Evolutionary conservation across 2,329 filamentous ascomycete genomes (phyloP).

Genomic region (Exophiala aquamarina): DNA sequence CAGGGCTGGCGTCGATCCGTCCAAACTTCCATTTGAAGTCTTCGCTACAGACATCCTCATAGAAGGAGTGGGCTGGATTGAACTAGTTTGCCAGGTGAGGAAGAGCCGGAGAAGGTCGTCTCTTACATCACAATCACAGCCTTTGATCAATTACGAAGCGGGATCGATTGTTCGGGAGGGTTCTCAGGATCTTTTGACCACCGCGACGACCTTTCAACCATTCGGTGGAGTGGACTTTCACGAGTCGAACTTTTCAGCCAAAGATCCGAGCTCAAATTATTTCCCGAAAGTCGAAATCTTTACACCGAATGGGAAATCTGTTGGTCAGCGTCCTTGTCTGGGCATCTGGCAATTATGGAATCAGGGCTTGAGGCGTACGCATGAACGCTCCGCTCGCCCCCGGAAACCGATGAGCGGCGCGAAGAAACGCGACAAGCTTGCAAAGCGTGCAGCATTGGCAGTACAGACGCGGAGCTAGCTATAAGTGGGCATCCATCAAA

Average conservation of each 20-base stretch:
- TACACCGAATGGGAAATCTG: conserved; percentile 77
- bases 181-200: background rate
- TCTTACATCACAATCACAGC: too few relatives aligned
- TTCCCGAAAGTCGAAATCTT: conserved; percentile 82
- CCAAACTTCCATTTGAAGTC: conserved; percentile 71
- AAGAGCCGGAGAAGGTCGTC: conserved; percentile 32
- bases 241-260: conserved; percentile 13
- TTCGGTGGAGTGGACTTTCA: conserved; percentile 4
- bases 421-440: conserved; percentile 17
- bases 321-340: conserved; percentile 47
- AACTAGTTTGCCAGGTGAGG: conserved; percentile 79
- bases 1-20: conserved; percentile 55
- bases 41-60: conserved; percentile 81
- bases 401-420: conserved; percentile 22
- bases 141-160: too few relatives aligned
- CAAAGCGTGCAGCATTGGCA: background rate
- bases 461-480: background rate
- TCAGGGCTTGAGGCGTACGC: conserved; percentile 11
- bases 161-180: too few relatives aligned
- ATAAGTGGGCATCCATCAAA: too few relatives aligned
- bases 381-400: conserved; percentile 15
- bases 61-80: conserved; percentile 91
- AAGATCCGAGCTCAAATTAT: conserved; percentile 33
- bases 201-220: conserved; percentile 18
- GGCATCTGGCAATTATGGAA: conserved; percentile 22